Evolutionary conservation across 495 filamentous ascomycete genomes (phyloP).

Genomic region (Margaritispora aquatica): DNA sequence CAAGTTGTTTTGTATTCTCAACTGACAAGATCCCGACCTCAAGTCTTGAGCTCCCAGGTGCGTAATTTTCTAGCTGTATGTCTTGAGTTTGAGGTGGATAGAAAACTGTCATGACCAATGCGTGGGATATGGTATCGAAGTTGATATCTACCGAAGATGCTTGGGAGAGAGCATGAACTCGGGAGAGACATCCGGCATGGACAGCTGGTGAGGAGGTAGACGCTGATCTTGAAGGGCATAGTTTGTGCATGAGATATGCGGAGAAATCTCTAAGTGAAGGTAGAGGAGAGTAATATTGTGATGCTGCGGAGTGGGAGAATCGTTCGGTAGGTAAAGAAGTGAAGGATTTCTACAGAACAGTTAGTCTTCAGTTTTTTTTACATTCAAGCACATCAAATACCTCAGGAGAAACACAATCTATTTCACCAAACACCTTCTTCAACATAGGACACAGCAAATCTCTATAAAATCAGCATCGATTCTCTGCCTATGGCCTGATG

Average conservation of each 20-base stretch:
- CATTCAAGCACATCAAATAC: conserved; percentile 26
- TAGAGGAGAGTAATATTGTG: conserved; percentile 63
- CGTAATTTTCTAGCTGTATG: conserved; percentile 21
- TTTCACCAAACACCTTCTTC: conserved; percentile 50
- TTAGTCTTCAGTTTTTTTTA: conserved; percentile 14
- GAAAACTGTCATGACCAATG: conserved; percentile 18
- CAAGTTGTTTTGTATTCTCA: conserved; percentile 51
- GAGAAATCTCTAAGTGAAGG: conserved; percentile 49
- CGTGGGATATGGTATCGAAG: conserved; percentile 25
- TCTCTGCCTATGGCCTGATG: neutral
- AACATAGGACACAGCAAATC: conserved; percentile 54
- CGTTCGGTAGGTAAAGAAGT: conserved; percentile 55
- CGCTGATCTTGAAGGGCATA: conserved; percentile 37
- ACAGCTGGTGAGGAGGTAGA: neutral
- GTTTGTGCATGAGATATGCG: conserved; percentile 46
- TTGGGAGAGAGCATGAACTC: conserved; percentile 3
- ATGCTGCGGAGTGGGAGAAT: conserved; percentile 57
- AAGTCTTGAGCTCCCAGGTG: conserved; percentile 32
- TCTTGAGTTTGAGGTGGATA: conserved; percentile 13
- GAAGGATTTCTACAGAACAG: conserved; percentile 53
- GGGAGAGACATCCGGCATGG: conserved; percentile 18
- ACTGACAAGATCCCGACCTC: conserved; percentile 79
- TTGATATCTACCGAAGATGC: conserved; percentile 21
- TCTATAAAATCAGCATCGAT: neutral
- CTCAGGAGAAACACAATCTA: conserved; percentile 46